A percentile compares a stretch with the other conserved stretches of the same genome.
phyloP scores from a whole-genome alignment of 2,329 filamentous ascomycete species.

The Huntiella abstrusa region DNA sequence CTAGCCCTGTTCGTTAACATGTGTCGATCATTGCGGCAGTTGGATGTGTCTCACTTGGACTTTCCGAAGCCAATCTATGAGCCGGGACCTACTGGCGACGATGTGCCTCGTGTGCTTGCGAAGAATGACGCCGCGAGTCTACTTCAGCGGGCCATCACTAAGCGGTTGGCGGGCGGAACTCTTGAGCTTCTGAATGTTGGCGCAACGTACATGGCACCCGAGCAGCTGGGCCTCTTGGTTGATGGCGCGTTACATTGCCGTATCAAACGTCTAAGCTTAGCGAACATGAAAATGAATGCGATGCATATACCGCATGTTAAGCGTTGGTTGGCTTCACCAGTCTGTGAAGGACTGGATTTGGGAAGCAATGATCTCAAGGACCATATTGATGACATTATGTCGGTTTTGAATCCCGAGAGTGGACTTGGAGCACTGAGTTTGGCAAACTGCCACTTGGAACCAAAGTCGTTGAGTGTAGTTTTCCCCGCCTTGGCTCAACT shows the following conservation, averaged over 20 bases:
- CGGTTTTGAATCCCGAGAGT: conserved; percentile 30
- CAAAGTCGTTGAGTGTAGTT: conserved; percentile 52
- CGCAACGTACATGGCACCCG: conserved; percentile 53
- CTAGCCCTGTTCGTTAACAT: conserved; percentile 80
- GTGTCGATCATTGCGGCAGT: conserved; percentile 64
- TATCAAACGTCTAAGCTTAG: conserved; percentile 60
- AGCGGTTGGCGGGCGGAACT: conserved; percentile 54
- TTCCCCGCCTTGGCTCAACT: conserved; percentile 55
- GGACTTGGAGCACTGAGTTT: conserved; percentile 47
- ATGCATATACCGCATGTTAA: conserved; percentile 59
- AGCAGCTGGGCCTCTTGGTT: conserved; percentile 57
- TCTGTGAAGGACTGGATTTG: conserved; percentile 75
- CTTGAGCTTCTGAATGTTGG: conserved; percentile 72
- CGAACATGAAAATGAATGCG: conserved; percentile 58
- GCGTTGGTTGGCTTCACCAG: conserved; percentile 53
- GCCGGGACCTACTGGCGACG: conserved; percentile 13
- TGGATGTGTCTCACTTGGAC: conserved; percentile 71
- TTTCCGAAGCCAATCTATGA: conserved; percentile 35
- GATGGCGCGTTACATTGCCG: conserved; percentile 66
- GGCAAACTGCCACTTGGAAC: conserved; percentile 65
- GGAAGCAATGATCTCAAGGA: conserved; percentile 60
- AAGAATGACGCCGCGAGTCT: conserved; percentile 39
- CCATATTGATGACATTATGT: conserved; percentile 31
- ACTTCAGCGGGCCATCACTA: conserved; percentile 55
- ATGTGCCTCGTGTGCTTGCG: conserved; percentile 17